phyloP scores from a whole-genome alignment of 768 basidiomycete species.

The Termitomyces sp. region DNA sequence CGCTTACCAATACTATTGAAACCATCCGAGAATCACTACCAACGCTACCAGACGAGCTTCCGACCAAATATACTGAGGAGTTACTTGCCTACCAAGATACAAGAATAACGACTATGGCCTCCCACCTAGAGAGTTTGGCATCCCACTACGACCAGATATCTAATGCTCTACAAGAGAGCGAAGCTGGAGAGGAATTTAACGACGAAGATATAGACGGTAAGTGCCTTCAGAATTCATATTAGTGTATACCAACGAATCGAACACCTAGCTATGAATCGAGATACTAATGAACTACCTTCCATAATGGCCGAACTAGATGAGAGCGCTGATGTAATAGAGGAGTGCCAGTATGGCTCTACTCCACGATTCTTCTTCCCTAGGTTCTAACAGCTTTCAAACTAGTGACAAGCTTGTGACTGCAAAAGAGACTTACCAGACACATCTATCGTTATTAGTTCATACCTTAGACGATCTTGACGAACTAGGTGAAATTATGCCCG shows the following conservation, averaged over 20 bases:
- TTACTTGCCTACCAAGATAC: conserved; percentile 54
- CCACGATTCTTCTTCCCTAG: background rate
- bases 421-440: conserved; percentile 39
- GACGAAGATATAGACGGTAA: conserved; percentile 70
- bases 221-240: background rate
- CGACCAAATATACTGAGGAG: conserved; percentile 34
- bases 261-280: conserved; percentile 68
- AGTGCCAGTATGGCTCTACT: conserved; percentile 46
- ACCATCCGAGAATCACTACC: conserved; percentile 55
- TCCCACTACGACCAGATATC: conserved; percentile 80
- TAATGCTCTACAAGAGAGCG: conserved; percentile 58
- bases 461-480: conserved; percentile 69
- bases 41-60: conserved; percentile 10
- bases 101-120: conserved; percentile 64
- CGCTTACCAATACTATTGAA: conserved; percentile 49
- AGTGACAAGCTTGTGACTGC: conserved; percentile 50
- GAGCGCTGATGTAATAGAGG: conserved; percentile 46
- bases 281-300: conserved; percentile 71
- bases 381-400: background rate
- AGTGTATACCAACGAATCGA: background rate
- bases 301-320: conserved; percentile 75
- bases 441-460: conserved; percentile 44
- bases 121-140: conserved; percentile 65
- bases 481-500: conserved; percentile 74
- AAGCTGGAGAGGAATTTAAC: conserved; percentile 61